These are phyloP conservation scores for Phytomonas francai DNA, from an alignment of 208 protist genomes.

Conservation along the genomic window DNA sequence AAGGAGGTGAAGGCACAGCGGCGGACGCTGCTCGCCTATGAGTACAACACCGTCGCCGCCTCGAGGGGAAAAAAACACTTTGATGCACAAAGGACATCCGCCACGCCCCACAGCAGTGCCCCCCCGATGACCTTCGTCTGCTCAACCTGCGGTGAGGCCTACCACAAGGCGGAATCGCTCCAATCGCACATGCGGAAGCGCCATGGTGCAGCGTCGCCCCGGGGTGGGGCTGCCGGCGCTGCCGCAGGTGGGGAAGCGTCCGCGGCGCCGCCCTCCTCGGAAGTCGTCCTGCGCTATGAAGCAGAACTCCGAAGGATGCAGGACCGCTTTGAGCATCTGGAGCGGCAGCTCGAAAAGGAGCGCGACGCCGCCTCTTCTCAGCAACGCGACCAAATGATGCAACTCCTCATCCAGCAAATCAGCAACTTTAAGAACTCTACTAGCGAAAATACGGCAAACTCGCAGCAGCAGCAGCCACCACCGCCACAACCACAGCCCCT, in stretches of 20 bases:
- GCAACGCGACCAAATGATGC: slow-evolving; percentile 48
- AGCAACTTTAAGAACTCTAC: not conserved
- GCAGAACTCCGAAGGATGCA: slow-evolving; percentile 23
- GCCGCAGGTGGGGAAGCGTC: not conserved
- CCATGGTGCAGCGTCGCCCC: slow-evolving; percentile 18
- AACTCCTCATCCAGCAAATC: slow-evolving; percentile 3
- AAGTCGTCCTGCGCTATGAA: not conserved
- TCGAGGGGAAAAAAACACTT: not conserved
- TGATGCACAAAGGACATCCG: not conserved
- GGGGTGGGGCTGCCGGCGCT: not conserved
- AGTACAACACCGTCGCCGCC: slow-evolving; percentile 37
- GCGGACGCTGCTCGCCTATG: slow-evolving; percentile 75
- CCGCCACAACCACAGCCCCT: slow-evolving; percentile 11
- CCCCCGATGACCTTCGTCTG: slow-evolving; percentile 23
- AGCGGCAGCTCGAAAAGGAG: slow-evolving; percentile 36
- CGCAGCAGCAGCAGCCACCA: slow-evolving; percentile 1
- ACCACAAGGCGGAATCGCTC: slow-evolving; percentile 81
- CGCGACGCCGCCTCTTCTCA: slow-evolving; percentile 48
- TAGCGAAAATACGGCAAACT: not conserved
- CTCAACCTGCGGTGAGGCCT: slow-evolving; percentile 65
- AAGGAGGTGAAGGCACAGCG: slow-evolving; percentile 85
- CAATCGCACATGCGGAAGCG: slow-evolving; percentile 87
- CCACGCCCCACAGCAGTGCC: not conserved
- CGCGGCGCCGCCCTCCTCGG: too few relatives aligned
- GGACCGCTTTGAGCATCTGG: slow-evolving; percentile 25